Conservation (phyloP, 2,329 filamentous ascomycete genomes). For the Aspergillus ustus region DNA sequence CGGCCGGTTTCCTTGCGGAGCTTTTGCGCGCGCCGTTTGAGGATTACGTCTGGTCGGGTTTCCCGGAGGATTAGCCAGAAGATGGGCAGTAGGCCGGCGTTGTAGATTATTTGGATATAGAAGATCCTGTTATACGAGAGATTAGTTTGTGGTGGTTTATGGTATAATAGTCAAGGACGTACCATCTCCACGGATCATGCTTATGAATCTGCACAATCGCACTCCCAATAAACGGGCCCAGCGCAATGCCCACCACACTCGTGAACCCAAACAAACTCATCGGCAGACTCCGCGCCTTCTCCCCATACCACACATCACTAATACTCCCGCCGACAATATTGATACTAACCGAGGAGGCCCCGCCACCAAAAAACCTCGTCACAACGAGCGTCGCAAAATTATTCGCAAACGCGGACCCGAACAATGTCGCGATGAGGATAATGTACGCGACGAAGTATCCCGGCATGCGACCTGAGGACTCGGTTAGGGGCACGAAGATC, state of each 20-base stretch:
- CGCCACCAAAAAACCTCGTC: conserved; percentile 51
- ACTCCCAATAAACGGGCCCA: conserved; percentile 51
- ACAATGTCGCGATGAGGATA: conserved; percentile 46
- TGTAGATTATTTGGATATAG: conserved; percentile 51
- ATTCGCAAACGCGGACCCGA: conserved; percentile 48
- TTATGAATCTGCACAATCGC: conserved; percentile 43
- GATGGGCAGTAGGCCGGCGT: conserved; percentile 46
- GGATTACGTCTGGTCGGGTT: conserved; percentile 49
- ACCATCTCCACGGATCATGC: conserved; percentile 46
- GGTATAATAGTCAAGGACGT: no score
- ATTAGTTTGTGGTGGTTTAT: no score
- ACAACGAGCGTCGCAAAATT: conserved; percentile 53
- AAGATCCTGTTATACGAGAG: no score
- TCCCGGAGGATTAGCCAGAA: conserved; percentile 49
- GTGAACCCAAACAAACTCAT: conserved; percentile 52
- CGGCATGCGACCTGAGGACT: conserved; percentile 50
- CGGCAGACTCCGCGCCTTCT: conserved; percentile 45
- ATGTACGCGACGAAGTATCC: conserved; percentile 51
- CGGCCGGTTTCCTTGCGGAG: conserved; percentile 43
- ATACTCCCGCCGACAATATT: conserved; percentile 46
- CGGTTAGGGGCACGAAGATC: conserved; percentile 43
- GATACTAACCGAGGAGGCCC: conserved; percentile 48
- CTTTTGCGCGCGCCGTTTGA: conserved; percentile 44
- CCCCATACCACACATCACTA: conserved; percentile 43
- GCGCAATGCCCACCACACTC: conserved; percentile 48